Evolutionary conservation across 306 rosid genomes (phyloP), one percentile per base, ranked within the genome.

Genomic region (Pyrus bretschneideri): DNA sequence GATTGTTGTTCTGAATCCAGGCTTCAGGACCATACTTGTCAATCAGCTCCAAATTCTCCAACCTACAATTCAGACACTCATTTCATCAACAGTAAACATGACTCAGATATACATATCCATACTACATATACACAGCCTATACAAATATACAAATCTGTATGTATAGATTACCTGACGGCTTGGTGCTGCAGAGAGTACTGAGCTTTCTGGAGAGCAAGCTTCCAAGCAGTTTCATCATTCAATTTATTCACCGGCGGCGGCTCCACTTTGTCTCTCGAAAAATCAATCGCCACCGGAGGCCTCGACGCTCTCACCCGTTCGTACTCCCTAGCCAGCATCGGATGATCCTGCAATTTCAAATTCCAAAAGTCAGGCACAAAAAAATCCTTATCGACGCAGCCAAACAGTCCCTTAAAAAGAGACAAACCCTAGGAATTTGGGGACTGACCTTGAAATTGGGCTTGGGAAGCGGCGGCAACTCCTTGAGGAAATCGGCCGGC

Each of bases 221-320:
- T 92, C 97, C 98, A 95, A 65, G 98, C 96, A 67, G 91, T 76
- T 83, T 95, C 98, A 62, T 95, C 98, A 4, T 82, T 92, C 81
- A 89, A 83, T 80, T 86, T 86, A 79, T 83, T 87, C 27, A 73
- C 25, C 0, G 89, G 79, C 7, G 97, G 97, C 9, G 71, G 65
- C 83, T 95, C 96, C 33, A 85, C 80, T 65, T 85, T 96, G 60
- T 90, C 93, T 8, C 96, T 82, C 0, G 86, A 88, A 51, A 92
- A 81, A 64, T 95, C 98, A 38, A 95, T 88, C 14, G 88, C 69
- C 81, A 82, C 85, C 0, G 97, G 98, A 75, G 98, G 95, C 86
- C 88, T 90, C 29, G 92, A 96, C 65, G 97, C 90, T 83, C 93
- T 84, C 18, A 95, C 98, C 49, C 98, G 97, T 40, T 95, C 98